These are phyloP conservation scores for Leccinum rimulosum DNA, from an alignment of 768 basidiomycete genomes.

Conservation along the genomic window DNA sequence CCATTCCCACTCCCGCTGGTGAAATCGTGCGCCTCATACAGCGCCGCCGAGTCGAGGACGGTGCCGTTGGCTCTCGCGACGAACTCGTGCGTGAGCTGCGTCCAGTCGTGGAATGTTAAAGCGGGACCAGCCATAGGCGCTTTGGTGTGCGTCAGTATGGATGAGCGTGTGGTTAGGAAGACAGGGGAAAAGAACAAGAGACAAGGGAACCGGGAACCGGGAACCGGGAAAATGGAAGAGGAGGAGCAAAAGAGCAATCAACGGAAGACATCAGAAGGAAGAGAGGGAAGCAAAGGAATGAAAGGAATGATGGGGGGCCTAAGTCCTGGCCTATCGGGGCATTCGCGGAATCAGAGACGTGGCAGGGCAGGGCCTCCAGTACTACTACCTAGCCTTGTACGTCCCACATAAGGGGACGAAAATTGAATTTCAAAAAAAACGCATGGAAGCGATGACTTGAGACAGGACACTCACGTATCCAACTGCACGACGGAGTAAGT, in stretches of 20 bases:
- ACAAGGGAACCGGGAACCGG: neutral
- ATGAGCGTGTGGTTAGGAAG: neutral
- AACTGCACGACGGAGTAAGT: neutral
- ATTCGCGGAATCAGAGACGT: too few relatives aligned
- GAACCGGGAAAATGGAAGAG: neutral
- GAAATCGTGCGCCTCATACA: constrained; percentile 26
- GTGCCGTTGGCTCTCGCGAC: constrained; percentile 30
- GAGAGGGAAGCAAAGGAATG: neutral
- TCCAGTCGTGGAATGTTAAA: constrained; percentile 30
- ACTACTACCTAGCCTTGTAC: too few relatives aligned
- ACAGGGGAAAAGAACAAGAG: neutral
- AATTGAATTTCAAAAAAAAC: too few relatives aligned
- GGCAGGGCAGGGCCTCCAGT: too few relatives aligned
- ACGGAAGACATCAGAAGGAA: too few relatives aligned
- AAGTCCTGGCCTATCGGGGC: too few relatives aligned
- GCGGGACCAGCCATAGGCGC: constrained; percentile 29
- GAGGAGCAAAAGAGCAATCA: neutral
- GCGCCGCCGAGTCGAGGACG: constrained; percentile 21
- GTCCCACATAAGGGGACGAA: too few relatives aligned
- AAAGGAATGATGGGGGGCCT: too few relatives aligned
- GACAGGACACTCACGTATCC: constrained; percentile 12
- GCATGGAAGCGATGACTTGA: neutral
- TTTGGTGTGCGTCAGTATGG: neutral
- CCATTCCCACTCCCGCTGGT: neutral
- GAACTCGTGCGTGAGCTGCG: constrained; percentile 30